Conservation (phyloP, 495 filamentous ascomycete species). For the Tuber microsphaerosporum region DNA sequence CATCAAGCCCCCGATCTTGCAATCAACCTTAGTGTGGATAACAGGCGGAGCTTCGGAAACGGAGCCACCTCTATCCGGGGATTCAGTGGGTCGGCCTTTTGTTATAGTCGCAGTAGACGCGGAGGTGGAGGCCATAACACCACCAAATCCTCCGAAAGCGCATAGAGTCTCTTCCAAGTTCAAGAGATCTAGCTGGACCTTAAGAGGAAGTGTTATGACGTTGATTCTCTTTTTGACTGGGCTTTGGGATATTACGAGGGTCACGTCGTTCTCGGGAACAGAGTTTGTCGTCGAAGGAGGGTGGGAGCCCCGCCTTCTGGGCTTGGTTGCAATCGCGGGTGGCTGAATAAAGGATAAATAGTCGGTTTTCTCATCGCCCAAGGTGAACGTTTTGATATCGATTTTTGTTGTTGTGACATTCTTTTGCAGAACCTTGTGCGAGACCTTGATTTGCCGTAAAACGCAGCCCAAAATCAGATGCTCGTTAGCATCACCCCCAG, state of each 20-base stretch:
- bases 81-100: constrained; percentile 42
- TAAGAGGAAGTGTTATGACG: constrained; percentile 75
- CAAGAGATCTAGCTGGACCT: constrained; percentile 68
- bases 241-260: constrained; percentile 53
- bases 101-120: constrained; percentile 60
- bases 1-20: constrained; percentile 66
- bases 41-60: constrained; percentile 42
- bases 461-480: constrained; percentile 43
- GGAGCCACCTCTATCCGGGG: constrained; percentile 55
- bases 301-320: constrained; percentile 63
- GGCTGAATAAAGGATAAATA: constrained; percentile 64
- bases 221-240: constrained; percentile 53
- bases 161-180: constrained; percentile 76
- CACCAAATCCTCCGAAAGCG: constrained; percentile 87
- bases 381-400: constrained; percentile 57
- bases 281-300: constrained; percentile 47
- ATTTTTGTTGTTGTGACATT: constrained; percentile 45
- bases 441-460: constrained; percentile 47
- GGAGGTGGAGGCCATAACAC: constrained; percentile 78
- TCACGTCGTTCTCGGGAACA: constrained; percentile 53
- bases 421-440: constrained; percentile 39
- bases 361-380: constrained; percentile 66
- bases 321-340: constrained; percentile 3
- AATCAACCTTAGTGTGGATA: constrained; percentile 60
- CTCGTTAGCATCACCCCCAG: constrained; percentile 47